These are phyloP conservation scores for Alternaria triticina DNA, from an alignment of 2,329 filamentous ascomycete genomes.

Conservation along the genomic window DNA sequence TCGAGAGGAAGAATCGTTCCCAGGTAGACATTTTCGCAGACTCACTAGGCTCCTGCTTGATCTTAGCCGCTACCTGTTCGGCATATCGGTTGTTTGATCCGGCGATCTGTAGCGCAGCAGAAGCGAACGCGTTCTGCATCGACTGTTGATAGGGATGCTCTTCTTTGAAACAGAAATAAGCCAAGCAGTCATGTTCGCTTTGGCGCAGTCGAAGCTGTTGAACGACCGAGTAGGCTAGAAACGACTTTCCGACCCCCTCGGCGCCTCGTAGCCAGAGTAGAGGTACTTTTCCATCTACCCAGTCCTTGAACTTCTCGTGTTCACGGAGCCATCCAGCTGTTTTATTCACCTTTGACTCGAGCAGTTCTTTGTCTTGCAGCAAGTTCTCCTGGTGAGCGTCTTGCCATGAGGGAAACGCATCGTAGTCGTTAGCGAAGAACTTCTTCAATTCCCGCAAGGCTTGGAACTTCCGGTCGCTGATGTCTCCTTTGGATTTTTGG, in stretches of 20 bases:
- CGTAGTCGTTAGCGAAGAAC: not conserved
- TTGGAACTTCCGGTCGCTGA: not conserved
- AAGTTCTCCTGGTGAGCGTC: not conserved
- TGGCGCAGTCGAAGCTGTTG: not conserved
- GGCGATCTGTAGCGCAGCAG: constrained; percentile 39
- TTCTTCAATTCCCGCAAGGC: not conserved
- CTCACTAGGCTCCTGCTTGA: constrained; percentile 28
- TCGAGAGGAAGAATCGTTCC: not conserved
- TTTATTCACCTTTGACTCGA: not conserved
- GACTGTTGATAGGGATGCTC: constrained; percentile 32
- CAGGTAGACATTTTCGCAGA: not conserved
- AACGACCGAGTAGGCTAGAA: not conserved
- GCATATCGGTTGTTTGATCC: constrained; percentile 39
- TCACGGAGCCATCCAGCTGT: not conserved
- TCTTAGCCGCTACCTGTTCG: constrained; percentile 37
- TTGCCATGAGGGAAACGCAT: not conserved
- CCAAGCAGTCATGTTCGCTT: constrained; percentile 9
- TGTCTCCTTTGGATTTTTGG: not conserved
- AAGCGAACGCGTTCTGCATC: constrained; percentile 33
- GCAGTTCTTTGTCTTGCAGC: not conserved
- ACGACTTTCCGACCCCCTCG: constrained; percentile 3
- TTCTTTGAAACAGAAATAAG: constrained; percentile 50
- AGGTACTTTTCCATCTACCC: not conserved
- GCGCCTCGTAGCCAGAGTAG: not conserved
- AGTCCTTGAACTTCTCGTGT: not conserved